Base-by-base conservation (phyloP, 208 protist species). In the Plasmodiophora brassicae region DNA sequence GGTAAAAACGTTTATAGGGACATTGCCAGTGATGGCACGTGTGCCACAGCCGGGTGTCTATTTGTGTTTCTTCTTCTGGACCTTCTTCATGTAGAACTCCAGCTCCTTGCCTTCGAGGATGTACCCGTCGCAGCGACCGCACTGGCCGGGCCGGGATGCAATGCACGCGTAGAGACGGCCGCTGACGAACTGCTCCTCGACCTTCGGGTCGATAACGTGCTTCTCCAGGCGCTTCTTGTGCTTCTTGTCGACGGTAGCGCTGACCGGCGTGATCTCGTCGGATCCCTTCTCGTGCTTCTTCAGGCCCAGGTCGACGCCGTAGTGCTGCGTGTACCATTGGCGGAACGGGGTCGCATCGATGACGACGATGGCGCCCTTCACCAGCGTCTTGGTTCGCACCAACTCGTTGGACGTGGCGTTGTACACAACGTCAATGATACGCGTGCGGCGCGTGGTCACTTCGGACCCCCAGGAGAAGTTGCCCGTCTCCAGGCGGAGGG, bases 351-450 rank as follows among this genome's bases (percentile, higher is more conserved):
- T 94, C 32, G 97, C 95, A 91, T 99, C 98, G 87, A 99, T 93
- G 25, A 65, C 45, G n/a, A 90, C 85, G 36, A 90, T 90, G 54
- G 94, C 94, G 93, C 94, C 95, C 97, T 99, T 99, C 85, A 99
- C 98, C 25, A 99, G 95, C 72, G 98, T 99, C 94, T 99, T 99
- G 60, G 98, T 99, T 91, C 98, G 97, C 54, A 99, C 97, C 45
- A 99, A 95, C 95, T 99, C 98, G 95, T 99, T 99, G 92, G 96
- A 98, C 22, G 98, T 97, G 54, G 98, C 97, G 93, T 99, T 99
- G 96, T 99, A 99, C 71, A 99, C 97, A n/a, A 99, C 98, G 89
- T 98, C 96, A 65, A 99, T 87, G 89, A 99, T 98, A 78, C 45
- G 38, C 1, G 87, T 88, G 43, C 72, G 54, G 20, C 95, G 93